Percentiles rank a stretch among this genome's conserved stretches.
Conservation (phyloP, 2,329 filamentous ascomycete genomes). For the Gaeumannomyces tritici region DNA sequence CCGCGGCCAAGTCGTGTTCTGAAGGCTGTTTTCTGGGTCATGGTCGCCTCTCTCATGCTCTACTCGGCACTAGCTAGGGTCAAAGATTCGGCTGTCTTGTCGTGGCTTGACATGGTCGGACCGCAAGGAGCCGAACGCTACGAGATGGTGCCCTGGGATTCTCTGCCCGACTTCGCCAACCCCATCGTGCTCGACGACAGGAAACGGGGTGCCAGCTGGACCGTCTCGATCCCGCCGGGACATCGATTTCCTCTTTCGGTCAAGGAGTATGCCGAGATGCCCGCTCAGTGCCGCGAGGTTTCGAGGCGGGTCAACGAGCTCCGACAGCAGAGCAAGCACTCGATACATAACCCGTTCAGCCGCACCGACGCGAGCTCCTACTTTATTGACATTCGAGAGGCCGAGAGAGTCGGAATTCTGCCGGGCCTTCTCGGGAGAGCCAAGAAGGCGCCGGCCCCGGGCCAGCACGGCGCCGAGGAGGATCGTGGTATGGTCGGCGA, state of each 20-base stretch:
- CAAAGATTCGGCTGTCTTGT: slow-evolving; percentile 15
- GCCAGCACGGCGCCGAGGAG: background rate
- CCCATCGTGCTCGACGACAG: slow-evolving; percentile 61
- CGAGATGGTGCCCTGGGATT: slow-evolving; percentile 57
- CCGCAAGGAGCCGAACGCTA: slow-evolving; percentile 34
- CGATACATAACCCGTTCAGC: slow-evolving; percentile 6
- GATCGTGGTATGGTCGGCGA: slow-evolving; percentile 35
- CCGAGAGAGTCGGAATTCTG: slow-evolving; percentile 55
- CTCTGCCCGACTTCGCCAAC: slow-evolving; percentile 61
- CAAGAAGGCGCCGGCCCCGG: slow-evolving; percentile 1
- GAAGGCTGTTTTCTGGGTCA: slow-evolving; percentile 44
- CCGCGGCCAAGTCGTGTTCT: slow-evolving; percentile 48
- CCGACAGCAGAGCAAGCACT: slow-evolving; percentile 30
- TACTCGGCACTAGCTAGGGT: slow-evolving; percentile 33
- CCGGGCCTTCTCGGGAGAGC: slow-evolving; percentile 22
- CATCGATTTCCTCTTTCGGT: slow-evolving; percentile 57
- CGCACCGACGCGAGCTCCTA: slow-evolving; percentile 41
- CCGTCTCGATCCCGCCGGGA: slow-evolving; percentile 64
- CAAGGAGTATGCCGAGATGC: slow-evolving; percentile 60
- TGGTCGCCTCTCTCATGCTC: slow-evolving; percentile 37
- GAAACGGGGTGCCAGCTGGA: slow-evolving; percentile 62
- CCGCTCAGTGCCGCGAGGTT: slow-evolving; percentile 56
- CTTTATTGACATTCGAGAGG: slow-evolving; percentile 68
- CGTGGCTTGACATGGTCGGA: background rate
- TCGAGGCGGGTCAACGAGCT: slow-evolving; percentile 46